Conservation (phyloP, 768 basidiomycete genomes). For the Fomitopsis pulvina region DNA sequence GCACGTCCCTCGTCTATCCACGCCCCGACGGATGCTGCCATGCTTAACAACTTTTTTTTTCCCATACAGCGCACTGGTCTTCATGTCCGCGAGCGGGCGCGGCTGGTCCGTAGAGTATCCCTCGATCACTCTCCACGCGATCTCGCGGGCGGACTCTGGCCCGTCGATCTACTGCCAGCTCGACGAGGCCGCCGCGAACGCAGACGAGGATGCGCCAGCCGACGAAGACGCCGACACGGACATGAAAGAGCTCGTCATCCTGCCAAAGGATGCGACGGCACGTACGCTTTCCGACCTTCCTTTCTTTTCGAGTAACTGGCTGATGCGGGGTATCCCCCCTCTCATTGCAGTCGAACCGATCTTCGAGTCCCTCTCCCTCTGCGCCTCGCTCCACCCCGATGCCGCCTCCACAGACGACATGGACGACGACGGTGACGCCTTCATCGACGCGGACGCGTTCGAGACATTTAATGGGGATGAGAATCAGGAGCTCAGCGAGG, state of each 20-base stretch:
- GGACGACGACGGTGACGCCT: slow-evolving; percentile 46
- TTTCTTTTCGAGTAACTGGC: background rate
- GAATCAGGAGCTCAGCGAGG: slow-evolving; percentile 73
- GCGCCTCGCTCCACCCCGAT: slow-evolving; percentile 84
- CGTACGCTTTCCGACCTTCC: slow-evolving; percentile 40
- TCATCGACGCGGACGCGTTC: slow-evolving; percentile 34
- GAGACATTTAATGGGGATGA: slow-evolving; percentile 55
- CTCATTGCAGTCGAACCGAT: slow-evolving; percentile 67
- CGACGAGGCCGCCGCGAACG: slow-evolving; percentile 31
- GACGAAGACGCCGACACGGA: slow-evolving; percentile 38
- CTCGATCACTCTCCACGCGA: slow-evolving; percentile 87
- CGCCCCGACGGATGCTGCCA: background rate
- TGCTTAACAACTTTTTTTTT: background rate
- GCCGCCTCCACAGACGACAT: slow-evolving; percentile 42
- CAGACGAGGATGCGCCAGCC: slow-evolving; percentile 16
- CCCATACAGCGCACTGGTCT: slow-evolving; percentile 62
- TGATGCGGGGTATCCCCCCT: no score
- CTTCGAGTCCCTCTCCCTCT: slow-evolving; percentile 80
- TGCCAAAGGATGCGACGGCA: slow-evolving; percentile 49
- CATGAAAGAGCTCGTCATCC: slow-evolving; percentile 79
- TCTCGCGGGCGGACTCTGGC: slow-evolving; percentile 60
- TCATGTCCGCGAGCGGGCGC: slow-evolving; percentile 59
- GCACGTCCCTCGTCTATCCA: slow-evolving; percentile 30
- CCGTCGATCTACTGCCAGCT: slow-evolving; percentile 92
- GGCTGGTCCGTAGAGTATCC: slow-evolving; percentile 88